These are phyloP conservation scores for Draba incana DNA, from an alignment of 345 rosid genomes.

Conservation along the genomic window DNA sequence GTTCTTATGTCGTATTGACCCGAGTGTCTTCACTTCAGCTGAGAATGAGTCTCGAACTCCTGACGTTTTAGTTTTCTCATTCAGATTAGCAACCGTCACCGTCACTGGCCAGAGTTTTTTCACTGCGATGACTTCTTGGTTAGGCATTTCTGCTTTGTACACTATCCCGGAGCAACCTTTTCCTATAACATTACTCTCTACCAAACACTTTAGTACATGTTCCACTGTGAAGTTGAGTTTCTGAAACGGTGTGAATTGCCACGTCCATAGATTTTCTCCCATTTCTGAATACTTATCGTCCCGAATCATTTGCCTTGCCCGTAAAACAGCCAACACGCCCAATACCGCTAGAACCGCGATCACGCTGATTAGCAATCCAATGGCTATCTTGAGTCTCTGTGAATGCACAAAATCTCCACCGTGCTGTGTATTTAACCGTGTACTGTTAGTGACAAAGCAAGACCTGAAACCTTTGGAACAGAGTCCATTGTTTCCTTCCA, in stretches of 20 bases:
- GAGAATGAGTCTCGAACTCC: slow-evolving; percentile 83
- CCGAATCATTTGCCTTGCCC: slow-evolving; percentile 52
- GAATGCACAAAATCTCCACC: slow-evolving; percentile 43
- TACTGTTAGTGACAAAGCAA: slow-evolving; percentile 55
- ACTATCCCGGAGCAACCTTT: slow-evolving; percentile 93
- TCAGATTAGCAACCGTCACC: slow-evolving; percentile 34
- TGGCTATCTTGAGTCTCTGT: slow-evolving; percentile 52
- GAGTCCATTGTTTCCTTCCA: slow-evolving; percentile 61
- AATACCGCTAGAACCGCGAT: slow-evolving; percentile 53
- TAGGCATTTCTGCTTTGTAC: slow-evolving; percentile 71
- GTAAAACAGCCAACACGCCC: slow-evolving; percentile 54
- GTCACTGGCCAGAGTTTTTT: slow-evolving; percentile 79
- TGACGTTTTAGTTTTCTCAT: slow-evolving; percentile 43
- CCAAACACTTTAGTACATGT: slow-evolving; percentile 66
- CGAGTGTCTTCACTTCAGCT: slow-evolving; percentile 86
- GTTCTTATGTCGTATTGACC: slow-evolving; percentile 84
- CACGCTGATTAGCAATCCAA: slow-evolving; percentile 56
- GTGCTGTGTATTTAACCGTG: slow-evolving; percentile 30
- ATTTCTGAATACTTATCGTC: slow-evolving; percentile 58
- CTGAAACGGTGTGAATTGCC: slow-evolving; percentile 87
- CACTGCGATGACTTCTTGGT: slow-evolving; percentile 73
- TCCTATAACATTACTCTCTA: slow-evolving; percentile 73
- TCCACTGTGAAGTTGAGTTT: slow-evolving; percentile 70
- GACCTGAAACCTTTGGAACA: slow-evolving; percentile 57
- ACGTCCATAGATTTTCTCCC: slow-evolving; percentile 59